Base-by-base conservation (phyloP, 345 rosid species). In the Eucalyptus sp. region DNA sequence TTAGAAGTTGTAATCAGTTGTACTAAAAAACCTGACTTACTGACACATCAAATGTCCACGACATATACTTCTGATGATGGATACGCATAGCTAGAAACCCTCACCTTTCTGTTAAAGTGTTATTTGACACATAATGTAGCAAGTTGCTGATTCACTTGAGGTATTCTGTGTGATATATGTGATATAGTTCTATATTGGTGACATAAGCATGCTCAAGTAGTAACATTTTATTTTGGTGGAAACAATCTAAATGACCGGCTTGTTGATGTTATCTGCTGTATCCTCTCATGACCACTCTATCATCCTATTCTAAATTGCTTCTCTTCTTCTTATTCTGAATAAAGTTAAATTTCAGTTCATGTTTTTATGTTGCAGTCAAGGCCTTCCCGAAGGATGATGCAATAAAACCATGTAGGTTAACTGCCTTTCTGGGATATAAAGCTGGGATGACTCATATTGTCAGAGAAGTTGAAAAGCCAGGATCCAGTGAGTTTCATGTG, bases 391-490 rank as follows among this genome's bases (percentile, higher is more conserved):
- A 93, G 88, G 99, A 97, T 87, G 96, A 97, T 89, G 96, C 93
- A 9, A 62, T 90, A 17, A 97, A 96, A 91, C 96, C 96, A 13
- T 96, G 98, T 91, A 94, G 92, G 46, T 90, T 97, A 51, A 95
- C 99, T 14, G 96, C 99, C 24, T 97, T 97, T 86, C 52, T 96
- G 91, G 99, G 98, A 25, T 96, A 96, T 88, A 97, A 97, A 92
- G 98, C 99, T 89, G 99, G 99, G 51, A 97, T 97, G 98, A 97
- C 98, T 43, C 99, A 97, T 88, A 95, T 97, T 91, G 98, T 97
- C 25, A 94, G 99, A 90, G 99, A 97, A 12, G 99, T 97, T 3
- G 99, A 96, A 37, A 97, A 96, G 46, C 99, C 98, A 81, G 99
- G 99, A 88, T 96, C 99, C 90, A 97, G 97, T 95, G 51, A 50